Evolutionary conservation across 768 basidiomycete genomes (phyloP), one percentile per base, ranked within the genome.

Genomic region (Russula sp.): DNA sequence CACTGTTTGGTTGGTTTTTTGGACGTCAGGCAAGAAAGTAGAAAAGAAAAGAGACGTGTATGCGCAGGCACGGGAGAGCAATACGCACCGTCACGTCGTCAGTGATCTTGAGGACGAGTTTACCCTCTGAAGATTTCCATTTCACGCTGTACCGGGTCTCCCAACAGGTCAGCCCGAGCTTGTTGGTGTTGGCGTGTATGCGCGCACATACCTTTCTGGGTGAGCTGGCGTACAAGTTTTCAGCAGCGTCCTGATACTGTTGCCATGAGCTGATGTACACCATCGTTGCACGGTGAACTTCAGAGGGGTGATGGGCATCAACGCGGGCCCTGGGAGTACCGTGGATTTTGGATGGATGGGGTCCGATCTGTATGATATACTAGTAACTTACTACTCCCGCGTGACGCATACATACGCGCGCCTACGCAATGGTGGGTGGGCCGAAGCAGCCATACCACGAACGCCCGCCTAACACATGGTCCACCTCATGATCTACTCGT

Each of bases 81-180:
- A 32, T 44, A 80, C 90, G 69, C 73, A 96, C 96, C 70, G 87
- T 88, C 40, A 80, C 82, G 73, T 97, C 84, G 76, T 98, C 91
- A 1, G 96, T 98, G 71, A 98, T 87, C 78, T 96, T 97, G 66
- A 98, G 79, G 52, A 96, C 89, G 20, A 98, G 84, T 71, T 91
- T 87, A 20, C 91, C 91, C 70, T 92, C 87, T 5, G 84, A 84
- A 35, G 88, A 80, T 70, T 82, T 85, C 91, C 94, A 98, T 80
- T 97, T 96, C 70, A 96, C 85, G 74, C 84, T 87, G 72, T 96
- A 97, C 47, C 96, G 84, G 27, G 90, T 83, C 96, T 98, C 71
- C 57, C 22, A 50, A 27, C 5, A n/a, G 18, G 18, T 48, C 55
- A 39, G 59, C 47, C 49, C 47, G 49, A n/a, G 16, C 8, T 34